Conservation (phyloP, 257 asterid species). For the Ophiorrhiza pumila region DNA sequence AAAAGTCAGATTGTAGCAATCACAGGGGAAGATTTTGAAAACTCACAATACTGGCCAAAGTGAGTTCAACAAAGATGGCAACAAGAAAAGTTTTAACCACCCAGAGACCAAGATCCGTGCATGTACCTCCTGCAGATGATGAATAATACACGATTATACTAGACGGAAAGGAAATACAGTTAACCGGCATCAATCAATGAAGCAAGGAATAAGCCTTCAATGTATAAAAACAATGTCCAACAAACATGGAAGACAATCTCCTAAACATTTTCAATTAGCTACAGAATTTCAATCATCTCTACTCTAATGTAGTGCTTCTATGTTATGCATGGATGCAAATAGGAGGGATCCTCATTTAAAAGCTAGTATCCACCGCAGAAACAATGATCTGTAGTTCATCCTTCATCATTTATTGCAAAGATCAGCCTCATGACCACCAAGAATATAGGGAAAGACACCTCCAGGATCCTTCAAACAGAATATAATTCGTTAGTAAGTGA, state of each 20-base stretch:
- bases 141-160: neutral
- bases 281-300: neutral
- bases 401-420: neutral
- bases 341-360: neutral
- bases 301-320: neutral
- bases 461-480: no score
- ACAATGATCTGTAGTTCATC: neutral
- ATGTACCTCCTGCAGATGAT: conserved; percentile 65
- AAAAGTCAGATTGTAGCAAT: neutral
- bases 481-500: no score
- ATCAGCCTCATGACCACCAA: no score
- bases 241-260: neutral
- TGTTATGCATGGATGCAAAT: neutral
- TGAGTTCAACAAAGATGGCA: conserved; percentile 68
- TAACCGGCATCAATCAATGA: neutral
- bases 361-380: neutral
- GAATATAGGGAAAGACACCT: no score
- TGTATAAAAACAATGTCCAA: neutral
- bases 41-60: conserved; percentile 94
- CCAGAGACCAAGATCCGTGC: conserved; percentile 78
- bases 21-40: conserved; percentile 5
- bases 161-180: neutral
- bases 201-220: neutral
- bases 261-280: neutral
- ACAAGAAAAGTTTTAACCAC: conserved; percentile 74